Percentiles rank a stretch among this genome's conserved stretches.
Evolutionary conservation across 495 filamentous ascomycete genomes (phyloP).

Genomic region (Neurospora africana): DNA sequence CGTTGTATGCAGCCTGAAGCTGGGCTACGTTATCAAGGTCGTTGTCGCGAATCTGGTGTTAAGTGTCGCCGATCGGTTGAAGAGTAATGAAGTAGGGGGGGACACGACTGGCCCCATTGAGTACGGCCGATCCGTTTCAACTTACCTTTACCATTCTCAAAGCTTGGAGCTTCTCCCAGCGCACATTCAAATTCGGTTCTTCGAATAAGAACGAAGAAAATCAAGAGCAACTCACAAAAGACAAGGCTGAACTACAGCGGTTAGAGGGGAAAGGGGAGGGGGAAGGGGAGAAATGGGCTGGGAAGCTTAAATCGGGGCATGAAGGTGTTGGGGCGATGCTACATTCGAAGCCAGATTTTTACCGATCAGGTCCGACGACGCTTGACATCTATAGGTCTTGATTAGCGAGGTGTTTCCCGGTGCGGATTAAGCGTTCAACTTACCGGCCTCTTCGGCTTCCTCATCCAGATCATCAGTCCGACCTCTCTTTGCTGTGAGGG

Average conservation of each 20-base stretch:
- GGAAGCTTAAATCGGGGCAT: neutral
- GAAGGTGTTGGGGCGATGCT: neutral
- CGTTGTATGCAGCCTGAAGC: neutral
- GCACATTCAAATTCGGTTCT: neutral
- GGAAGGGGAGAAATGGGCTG: neutral
- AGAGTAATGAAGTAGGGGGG: neutral
- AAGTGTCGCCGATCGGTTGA: neutral
- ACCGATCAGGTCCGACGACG: slow-evolving; percentile 37
- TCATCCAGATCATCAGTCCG: slow-evolving; percentile 22
- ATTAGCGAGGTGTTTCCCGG: slow-evolving; percentile 15
- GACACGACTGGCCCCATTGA: neutral
- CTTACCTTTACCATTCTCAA: neutral
- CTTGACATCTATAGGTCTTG: slow-evolving; percentile 31
- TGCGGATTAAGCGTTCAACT: slow-evolving; percentile 1
- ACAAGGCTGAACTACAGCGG: neutral
- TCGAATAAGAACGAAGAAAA: neutral
- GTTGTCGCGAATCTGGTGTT: neutral
- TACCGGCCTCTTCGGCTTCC: slow-evolving; percentile 32
- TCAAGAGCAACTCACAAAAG: neutral
- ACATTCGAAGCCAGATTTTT: slow-evolving; percentile 1
- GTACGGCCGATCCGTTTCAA: neutral
- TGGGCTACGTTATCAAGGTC: neutral
- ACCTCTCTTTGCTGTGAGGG: slow-evolving; percentile 16
- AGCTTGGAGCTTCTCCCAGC: neutral
- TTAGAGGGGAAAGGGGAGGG: neutral